These are phyloP conservation scores for Imleria badia DNA, from an alignment of 768 basidiomycete species.

Conservation along the genomic window DNA sequence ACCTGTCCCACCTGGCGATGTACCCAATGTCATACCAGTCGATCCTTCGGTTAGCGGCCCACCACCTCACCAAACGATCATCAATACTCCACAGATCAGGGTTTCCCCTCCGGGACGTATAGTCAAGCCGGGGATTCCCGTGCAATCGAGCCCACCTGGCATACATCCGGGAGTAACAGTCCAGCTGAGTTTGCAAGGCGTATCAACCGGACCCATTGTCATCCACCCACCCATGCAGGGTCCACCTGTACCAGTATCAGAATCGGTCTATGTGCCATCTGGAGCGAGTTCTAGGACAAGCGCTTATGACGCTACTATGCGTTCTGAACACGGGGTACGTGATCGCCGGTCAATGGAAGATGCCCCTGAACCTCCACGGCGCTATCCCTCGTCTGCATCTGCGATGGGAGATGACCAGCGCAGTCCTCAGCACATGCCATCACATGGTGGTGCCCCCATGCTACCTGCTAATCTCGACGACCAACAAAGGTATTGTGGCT, in stretches of 20 bases:
- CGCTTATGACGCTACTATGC: no score
- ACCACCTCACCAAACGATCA: conserved; percentile 11
- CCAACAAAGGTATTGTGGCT: conserved; percentile 25
- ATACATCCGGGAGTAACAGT: not conserved
- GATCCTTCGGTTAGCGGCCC: conserved; percentile 6
- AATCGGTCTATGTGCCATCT: conserved; percentile 9
- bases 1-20: no score
- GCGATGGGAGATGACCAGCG: not conserved
- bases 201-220: conserved; percentile 7
- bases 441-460: conserved; percentile 19
- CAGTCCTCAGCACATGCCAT: no score
- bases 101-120: conserved; percentile 26
- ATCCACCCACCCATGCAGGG: conserved; percentile 14
- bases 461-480: conserved; percentile 28
- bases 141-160: conserved; percentile 6
- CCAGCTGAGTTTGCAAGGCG: not conserved
- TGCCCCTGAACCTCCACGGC: not conserved
- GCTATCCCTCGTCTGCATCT: conserved; percentile 9
- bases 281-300: conserved; percentile 20
- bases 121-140: conserved; percentile 5
- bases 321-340: no score
- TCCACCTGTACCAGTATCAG: conserved; percentile 6
- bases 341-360: not conserved
- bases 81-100: conserved; percentile 11
- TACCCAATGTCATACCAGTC: conserved; percentile 19